Evolutionary conservation across 208 protist species (phyloP).

Genomic region (Wallacemonas sp.): DNA sequence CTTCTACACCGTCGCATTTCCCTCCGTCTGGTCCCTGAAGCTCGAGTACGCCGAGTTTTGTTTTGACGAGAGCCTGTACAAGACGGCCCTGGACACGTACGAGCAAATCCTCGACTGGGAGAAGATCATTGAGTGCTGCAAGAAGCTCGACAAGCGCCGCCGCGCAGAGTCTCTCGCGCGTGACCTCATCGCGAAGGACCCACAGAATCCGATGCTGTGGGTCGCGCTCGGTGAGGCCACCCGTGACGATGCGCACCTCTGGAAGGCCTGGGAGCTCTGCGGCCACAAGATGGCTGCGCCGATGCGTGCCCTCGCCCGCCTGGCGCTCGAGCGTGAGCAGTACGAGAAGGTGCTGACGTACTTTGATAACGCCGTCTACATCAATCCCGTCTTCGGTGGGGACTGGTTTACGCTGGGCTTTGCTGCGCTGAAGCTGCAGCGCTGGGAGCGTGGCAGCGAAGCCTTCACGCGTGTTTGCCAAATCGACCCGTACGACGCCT

Average conservation of each 20-base stretch:
- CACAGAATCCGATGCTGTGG: conserved; percentile 86
- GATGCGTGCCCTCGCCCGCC: conserved; percentile 83
- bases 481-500: conserved; percentile 87
- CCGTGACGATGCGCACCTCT: conserved; percentile 71
- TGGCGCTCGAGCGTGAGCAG: conserved; percentile 84
- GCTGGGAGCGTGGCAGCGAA: conserved; percentile 73
- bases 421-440: conserved; percentile 67
- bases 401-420: conserved; percentile 93
- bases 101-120: conserved; percentile 89
- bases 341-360: conserved; percentile 86
- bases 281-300: conserved; percentile 79
- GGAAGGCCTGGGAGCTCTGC: conserved; percentile 91
- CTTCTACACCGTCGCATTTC: conserved; percentile 86
- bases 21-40: conserved; percentile 74
- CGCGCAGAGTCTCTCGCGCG: conserved; percentile 85
- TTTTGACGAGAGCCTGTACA: conserved; percentile 81
- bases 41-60: conserved; percentile 88
- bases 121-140: conserved; percentile 90
- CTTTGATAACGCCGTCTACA: conserved; percentile 84
- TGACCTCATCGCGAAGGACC: conserved; percentile 80
- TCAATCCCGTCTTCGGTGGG: conserved; percentile 90
- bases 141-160: conserved; percentile 84
- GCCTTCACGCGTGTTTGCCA: conserved; percentile 91
- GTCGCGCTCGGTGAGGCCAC: conserved; percentile 91
- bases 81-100: conserved; percentile 87